A percentile compares a stretch with the other conserved stretches of the same genome.
These are phyloP conservation scores for Ogataea nakhonphanomensis DNA, from an alignment of 805 yeast genomes.

Conservation along the genomic window DNA sequence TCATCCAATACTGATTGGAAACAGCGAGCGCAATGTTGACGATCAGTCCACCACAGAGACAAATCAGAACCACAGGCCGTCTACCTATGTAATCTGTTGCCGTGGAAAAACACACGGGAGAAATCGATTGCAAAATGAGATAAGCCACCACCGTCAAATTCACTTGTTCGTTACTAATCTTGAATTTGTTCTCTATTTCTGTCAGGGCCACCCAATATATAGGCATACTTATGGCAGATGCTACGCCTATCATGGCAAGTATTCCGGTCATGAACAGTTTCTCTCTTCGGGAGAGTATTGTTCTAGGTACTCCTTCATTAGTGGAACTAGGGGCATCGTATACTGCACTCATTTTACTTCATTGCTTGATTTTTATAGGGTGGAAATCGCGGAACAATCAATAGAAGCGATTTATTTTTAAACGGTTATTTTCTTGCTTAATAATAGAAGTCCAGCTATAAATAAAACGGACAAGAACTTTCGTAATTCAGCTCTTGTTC, in stretches of 20 bases:
- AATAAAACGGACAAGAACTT: too few relatives aligned
- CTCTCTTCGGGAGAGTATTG: constrained; percentile 44
- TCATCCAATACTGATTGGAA: constrained; percentile 51
- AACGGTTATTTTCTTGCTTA: too few relatives aligned
- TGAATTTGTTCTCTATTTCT: constrained; percentile 50
- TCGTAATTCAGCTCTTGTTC: too few relatives aligned
- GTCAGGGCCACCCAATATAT: constrained; percentile 79
- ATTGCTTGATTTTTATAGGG: too few relatives aligned
- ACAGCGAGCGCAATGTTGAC: constrained; percentile 68
- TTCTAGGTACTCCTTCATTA: constrained; percentile 29
- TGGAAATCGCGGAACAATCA: not conserved
- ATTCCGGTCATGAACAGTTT: constrained; percentile 37
- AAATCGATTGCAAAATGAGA: constrained; percentile 68
- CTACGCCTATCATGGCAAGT: constrained; percentile 49
- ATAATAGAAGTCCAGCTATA: too few relatives aligned
- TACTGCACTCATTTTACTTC: too few relatives aligned
- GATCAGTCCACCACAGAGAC: constrained; percentile 52
- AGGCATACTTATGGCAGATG: constrained; percentile 71
- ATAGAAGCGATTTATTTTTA: too few relatives aligned
- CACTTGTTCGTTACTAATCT: constrained; percentile 52
- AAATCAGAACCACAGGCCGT: constrained; percentile 58
- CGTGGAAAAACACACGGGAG: constrained; percentile 67
- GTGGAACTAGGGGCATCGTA: too few relatives aligned
- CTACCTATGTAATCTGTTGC: constrained; percentile 72
- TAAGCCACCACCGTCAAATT: constrained; percentile 77